Evolutionary conservation across 2,329 filamentous ascomycete species (phyloP).

Genomic region (Diplodia seriata): DNA sequence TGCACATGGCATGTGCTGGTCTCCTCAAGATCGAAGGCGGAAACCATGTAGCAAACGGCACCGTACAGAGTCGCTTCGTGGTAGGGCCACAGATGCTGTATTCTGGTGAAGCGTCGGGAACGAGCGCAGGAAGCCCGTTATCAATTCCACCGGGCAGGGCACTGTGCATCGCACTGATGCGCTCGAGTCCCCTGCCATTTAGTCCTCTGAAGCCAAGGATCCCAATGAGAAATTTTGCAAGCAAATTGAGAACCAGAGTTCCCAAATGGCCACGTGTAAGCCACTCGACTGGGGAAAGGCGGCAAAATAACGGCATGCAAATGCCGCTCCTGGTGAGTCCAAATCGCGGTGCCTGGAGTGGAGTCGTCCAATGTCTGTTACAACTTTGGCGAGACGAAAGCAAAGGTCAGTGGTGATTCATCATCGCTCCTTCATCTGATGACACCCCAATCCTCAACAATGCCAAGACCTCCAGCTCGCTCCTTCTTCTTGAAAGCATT

Average conservation of each 20-base stretch:
- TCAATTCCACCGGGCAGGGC: background rate
- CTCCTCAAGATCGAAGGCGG: background rate
- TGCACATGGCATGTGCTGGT: background rate
- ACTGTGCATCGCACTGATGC: background rate
- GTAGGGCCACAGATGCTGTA: background rate
- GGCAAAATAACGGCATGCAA: background rate
- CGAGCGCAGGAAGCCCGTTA: background rate
- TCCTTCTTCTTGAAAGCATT: constrained; percentile 89
- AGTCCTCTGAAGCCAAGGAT: background rate
- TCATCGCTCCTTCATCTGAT: constrained; percentile 64
- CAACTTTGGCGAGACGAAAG: background rate
- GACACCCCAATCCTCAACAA: constrained; percentile 78
- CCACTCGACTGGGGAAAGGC: background rate
- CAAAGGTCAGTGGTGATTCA: background rate
- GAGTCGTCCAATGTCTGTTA: background rate
- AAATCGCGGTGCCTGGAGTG: background rate
- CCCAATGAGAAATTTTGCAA: background rate
- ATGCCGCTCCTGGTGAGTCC: background rate
- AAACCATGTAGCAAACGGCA: background rate
- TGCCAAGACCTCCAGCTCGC: constrained; percentile 64
- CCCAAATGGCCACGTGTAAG: background rate
- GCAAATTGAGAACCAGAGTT: background rate
- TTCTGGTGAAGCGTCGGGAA: background rate
- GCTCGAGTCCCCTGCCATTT: background rate
- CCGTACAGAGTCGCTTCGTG: background rate